phyloP scores from a whole-genome alignment of 23 red algal genomes.

The Gracilaria gracilis region DNA sequence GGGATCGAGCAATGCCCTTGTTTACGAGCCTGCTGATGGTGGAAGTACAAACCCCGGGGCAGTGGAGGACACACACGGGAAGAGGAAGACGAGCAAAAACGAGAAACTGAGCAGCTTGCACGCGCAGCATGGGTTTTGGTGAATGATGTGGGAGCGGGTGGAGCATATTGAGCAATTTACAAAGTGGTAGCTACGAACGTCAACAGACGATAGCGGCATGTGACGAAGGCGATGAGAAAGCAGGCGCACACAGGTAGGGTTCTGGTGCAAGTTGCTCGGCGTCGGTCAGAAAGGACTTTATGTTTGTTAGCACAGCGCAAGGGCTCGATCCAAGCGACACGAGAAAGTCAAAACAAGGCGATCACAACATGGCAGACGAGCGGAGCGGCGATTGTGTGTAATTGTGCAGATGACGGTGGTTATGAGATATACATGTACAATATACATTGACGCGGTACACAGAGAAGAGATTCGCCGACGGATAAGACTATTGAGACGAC shows the following conservation, averaged over 20 bases:
- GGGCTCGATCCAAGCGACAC: neutral
- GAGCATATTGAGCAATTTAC: neutral
- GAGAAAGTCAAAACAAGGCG: neutral
- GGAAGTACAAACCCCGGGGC: neutral
- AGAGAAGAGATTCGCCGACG: neutral
- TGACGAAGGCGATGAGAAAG: neutral
- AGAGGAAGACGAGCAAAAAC: neutral
- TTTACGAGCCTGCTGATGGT: neutral
- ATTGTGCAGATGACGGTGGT: neutral
- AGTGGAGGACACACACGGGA: neutral
- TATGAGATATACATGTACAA: constrained; percentile 1
- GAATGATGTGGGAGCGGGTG: neutral
- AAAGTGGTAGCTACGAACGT: neutral
- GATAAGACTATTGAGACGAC: neutral
- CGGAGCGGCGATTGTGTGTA: neutral
- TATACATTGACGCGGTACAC: neutral
- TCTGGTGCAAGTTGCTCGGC: neutral
- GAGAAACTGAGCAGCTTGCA: neutral
- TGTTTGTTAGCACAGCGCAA: neutral
- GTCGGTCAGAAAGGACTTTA: no score
- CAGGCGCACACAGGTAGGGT: neutral
- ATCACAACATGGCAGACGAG: neutral
- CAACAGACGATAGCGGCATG: neutral
- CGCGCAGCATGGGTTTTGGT: neutral
- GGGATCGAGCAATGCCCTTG: no score